phyloP scores from a whole-genome alignment of 768 basidiomycete species.

The Chalciporus chontae region DNA sequence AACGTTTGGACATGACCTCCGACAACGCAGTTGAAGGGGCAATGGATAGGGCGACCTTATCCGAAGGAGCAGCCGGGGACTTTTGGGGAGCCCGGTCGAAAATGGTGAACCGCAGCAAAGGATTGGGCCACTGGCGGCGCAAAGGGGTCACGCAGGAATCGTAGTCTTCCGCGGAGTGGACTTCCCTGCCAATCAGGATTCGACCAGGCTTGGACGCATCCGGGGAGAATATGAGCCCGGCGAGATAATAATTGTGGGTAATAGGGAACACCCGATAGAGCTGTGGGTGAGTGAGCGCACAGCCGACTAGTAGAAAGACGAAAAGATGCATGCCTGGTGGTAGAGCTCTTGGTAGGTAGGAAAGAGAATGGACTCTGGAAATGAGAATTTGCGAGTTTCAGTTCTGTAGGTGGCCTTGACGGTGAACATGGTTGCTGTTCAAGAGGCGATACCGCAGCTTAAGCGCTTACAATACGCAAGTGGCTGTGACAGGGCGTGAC shows the following conservation, averaged over 20 bases:
- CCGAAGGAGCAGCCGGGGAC: slow-evolving; percentile 16
- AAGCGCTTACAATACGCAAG: slow-evolving; percentile 10
- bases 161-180: slow-evolving; percentile 59
- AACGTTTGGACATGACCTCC: slow-evolving; percentile 1
- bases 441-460: slow-evolving; percentile 21
- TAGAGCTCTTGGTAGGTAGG: slow-evolving; percentile 61
- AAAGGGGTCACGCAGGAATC: slow-evolving; percentile 45
- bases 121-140: slow-evolving; percentile 52
- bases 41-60: slow-evolving; percentile 8
- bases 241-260: slow-evolving; percentile 55
- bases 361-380: slow-evolving; percentile 48
- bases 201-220: slow-evolving; percentile 50
- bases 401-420: slow-evolving; percentile 74
- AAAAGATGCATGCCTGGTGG: slow-evolving; percentile 50
- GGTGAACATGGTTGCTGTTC: slow-evolving; percentile 54
- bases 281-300: slow-evolving; percentile 37
- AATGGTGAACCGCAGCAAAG: slow-evolving; percentile 61
- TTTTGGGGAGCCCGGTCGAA: slow-evolving; percentile 48
- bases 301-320: neutral
- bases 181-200: slow-evolving; percentile 60
- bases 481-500: slow-evolving; percentile 23
- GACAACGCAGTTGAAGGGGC: neutral
- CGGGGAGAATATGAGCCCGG: slow-evolving; percentile 67
- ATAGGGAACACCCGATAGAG: slow-evolving; percentile 70
- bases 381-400: slow-evolving; percentile 68